phyloP scores from a whole-genome alignment of 2,329 filamentous ascomycete species.

The Phoma herbarum region DNA sequence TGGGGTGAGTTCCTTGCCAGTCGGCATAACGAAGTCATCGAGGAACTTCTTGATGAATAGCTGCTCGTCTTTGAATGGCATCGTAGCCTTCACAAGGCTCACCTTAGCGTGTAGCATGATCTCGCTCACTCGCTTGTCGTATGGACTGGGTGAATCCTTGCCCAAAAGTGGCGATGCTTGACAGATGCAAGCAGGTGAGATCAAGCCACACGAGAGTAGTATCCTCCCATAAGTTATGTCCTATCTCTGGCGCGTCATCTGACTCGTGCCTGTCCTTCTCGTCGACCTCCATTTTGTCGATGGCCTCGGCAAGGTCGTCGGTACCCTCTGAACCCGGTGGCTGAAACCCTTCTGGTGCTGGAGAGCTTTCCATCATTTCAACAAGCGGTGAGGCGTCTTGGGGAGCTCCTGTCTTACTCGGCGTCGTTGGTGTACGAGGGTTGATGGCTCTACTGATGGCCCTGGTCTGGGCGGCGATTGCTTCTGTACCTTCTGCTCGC shows the following conservation, averaged over 20 bases:
- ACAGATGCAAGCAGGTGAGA: neutral
- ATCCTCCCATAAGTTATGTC: neutral
- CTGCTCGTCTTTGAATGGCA: neutral
- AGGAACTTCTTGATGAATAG: neutral
- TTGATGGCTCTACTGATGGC: neutral
- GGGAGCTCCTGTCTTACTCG: neutral
- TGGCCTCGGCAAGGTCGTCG: neutral
- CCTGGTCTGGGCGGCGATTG: neutral
- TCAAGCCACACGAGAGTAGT: neutral
- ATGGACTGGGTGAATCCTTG: neutral
- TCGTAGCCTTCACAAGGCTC: neutral
- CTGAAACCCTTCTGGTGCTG: neutral
- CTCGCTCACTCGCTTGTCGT: neutral
- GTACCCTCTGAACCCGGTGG: neutral
- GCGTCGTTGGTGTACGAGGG: neutral
- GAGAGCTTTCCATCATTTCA: neutral
- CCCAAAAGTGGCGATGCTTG: neutral
- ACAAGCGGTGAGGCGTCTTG: neutral
- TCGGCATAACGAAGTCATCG: neutral
- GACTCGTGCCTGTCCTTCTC: neutral
- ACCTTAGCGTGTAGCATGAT: neutral
- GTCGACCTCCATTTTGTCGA: neutral
- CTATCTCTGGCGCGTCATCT: neutral
- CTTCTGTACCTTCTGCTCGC: neutral
- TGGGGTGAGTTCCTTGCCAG: neutral